Base-by-base conservation (phyloP, 805 yeast genomes). In the Barnettozyma vustinii region DNA sequence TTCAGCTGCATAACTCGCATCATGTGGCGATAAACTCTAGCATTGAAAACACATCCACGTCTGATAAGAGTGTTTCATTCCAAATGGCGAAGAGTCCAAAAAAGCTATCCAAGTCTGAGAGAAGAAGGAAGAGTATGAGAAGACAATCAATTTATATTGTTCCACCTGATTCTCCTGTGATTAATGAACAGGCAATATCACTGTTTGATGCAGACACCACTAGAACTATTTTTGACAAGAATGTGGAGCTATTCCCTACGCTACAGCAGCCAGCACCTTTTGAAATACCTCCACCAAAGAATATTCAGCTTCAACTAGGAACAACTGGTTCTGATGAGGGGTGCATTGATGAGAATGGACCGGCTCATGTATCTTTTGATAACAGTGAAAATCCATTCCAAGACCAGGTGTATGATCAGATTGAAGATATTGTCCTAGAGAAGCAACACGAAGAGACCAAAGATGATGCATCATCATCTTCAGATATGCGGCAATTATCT, bases 81-180 rank as follows among this genome's bases (percentile, higher is more conserved):
- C 55, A 56, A 3, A 56, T 52, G 16, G 59, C 52, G 7, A 58
- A 54, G 20, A 57, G 58, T 18, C 65, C 65, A 20, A 51, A 52
- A 49, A 56, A 52, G 37, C 18, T 41, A 9, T 45, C 59, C 0
- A 52, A 48, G 40, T 46, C 58, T 10, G 68, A 62, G 44, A 63
- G 66, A 52, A 65, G 68, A 55, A 63, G 72, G 20, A 71, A 66
- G 50, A 66, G 70, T 48, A 62, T 69, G 5, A 61, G 76, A 55
- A 65, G 76, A 52, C 72, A 71, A 48, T 70, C 75, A 2, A 64
- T 71, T 42, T 68, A 68, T 52, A 56, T 67, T 21, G 65, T 69
- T 6, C 63, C 64, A 6, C 52, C 52, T 1, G 54, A 51, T 8
- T 52, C 57, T 5, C 50, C 50, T 16, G 25, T 39, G 2, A 33